Evolutionary conservation across 495 filamentous ascomycete genomes (phyloP).

Genomic region (Trichoderma virens): DNA sequence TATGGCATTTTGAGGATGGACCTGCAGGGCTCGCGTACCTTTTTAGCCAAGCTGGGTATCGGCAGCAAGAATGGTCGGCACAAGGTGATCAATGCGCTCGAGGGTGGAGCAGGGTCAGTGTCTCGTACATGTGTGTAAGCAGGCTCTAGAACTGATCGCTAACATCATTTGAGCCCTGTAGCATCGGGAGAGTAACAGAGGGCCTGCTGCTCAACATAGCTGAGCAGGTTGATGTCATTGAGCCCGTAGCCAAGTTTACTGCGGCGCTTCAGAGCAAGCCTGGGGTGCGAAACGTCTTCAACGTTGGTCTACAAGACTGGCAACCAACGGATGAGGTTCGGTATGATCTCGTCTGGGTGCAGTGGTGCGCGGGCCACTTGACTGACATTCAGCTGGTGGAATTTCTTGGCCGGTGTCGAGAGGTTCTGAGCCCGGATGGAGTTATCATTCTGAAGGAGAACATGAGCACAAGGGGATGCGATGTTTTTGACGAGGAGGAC

Average conservation of each 20-base stretch:
- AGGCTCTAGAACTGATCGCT: no score
- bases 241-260: conserved; percentile 53
- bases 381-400: conserved; percentile 67
- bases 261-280: conserved; percentile 30
- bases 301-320: conserved; percentile 72
- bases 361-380: conserved; percentile 91
- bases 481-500: conserved; percentile 72
- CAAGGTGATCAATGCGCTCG: conserved; percentile 26
- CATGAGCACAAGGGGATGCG: conserved; percentile 51
- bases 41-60: conserved; percentile 67
- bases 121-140: no score
- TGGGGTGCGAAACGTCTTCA: conserved; percentile 58
- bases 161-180: conserved; percentile 16
- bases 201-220: conserved; percentile 35
- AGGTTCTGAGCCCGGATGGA: conserved; percentile 39
- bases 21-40: conserved; percentile 65
- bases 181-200: conserved; percentile 50
- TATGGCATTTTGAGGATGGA: conserved; percentile 68
- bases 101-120: conserved; percentile 50
- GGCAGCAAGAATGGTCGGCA: conserved; percentile 26
- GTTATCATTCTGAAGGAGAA: conserved; percentile 87
- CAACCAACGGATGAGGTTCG: conserved; percentile 39
- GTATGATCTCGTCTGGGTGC: conserved; percentile 64
- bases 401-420: conserved; percentile 56
- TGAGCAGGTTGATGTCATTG: conserved; percentile 43